Base-by-base conservation (phyloP, 129 eudicot species). In the Flaveria robusta region DNA sequence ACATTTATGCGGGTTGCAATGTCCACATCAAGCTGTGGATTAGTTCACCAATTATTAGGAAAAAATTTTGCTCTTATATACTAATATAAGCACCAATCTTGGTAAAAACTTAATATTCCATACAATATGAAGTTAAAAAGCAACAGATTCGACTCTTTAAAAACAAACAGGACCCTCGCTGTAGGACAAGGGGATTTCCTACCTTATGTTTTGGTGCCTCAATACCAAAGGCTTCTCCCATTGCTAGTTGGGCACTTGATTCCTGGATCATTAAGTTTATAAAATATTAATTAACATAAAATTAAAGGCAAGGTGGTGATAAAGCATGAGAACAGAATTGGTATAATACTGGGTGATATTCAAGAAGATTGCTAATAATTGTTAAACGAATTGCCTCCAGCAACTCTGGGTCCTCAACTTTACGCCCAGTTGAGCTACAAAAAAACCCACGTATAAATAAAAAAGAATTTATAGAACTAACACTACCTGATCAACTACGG, bases 381-480 rank as follows among this genome's bases (percentile, higher is more conserved):
- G 97, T 93, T 88, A 93, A 81, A 68, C 98, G 98, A 78, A 93
- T 93, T 7, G 96, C 90, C 89, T 93, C 98, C 26, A 93, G 89
- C 84, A 93, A 71, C 81, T 93, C 98, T 9, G 97, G 95, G 24
- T 90, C 98, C 41, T 93, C 96, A 71, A 93, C 85, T 78, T 93
- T 93, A 71, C 98, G 87, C 29, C 97, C 98, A 75, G 88, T 85
- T 29, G 90, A 84, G 39, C 98, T 93, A 86, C 68, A 85, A 39
- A 51, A 66, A 18, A 27, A 45, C 79, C 23, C 37, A 59, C 66
- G 14, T 52, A 37, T 37, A 68, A 63, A 77, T 20, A 63, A 76
- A 24, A 58, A 65, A 77, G 71, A 74, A 77, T 27, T 51, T 34
- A 64, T 31, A 63, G 22, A 63, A 31, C 5, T 63, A 31, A 29